A percentile compares a stretch with the other conserved stretches of the same genome.
Conservation (phyloP, 1,284 basidiomycete genomes). For the Xerocomus amazonicus region DNA sequence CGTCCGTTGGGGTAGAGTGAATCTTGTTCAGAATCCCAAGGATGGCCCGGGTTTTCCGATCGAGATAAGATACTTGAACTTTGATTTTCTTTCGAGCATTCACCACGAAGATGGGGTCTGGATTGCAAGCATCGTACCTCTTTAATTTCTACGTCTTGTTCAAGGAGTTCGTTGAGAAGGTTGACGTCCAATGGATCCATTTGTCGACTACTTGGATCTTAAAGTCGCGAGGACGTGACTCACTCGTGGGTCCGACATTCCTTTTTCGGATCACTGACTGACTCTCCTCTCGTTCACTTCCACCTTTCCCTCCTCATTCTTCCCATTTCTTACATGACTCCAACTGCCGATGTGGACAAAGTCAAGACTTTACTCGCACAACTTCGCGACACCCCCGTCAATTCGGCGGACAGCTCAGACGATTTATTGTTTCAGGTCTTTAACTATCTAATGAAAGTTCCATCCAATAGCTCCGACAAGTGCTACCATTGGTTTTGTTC, state of each 20-base stretch:
- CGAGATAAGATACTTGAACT: slow-evolving; percentile 66
- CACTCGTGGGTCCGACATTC: background rate
- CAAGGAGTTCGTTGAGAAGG: slow-evolving; percentile 49
- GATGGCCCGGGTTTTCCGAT: slow-evolving; percentile 67
- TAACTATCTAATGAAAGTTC: slow-evolving; percentile 50
- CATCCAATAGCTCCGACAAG: slow-evolving; percentile 37
- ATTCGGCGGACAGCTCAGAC: slow-evolving; percentile 46
- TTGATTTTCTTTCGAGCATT: slow-evolving; percentile 60
- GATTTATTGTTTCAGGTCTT: slow-evolving; percentile 52
- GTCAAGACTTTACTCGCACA: slow-evolving; percentile 44
- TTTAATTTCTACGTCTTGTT: slow-evolving; percentile 48
- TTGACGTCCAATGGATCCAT: slow-evolving; percentile 61
- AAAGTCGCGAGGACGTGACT: slow-evolving; percentile 7
- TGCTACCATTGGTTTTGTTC: slow-evolving; percentile 71
- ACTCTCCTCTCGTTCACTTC: no score
- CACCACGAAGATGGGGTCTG: slow-evolving; percentile 20
- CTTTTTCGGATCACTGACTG: background rate
- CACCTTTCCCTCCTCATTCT: background rate
- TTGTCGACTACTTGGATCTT: background rate
- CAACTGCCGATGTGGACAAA: slow-evolving; percentile 26
- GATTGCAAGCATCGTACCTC: slow-evolving; percentile 39
- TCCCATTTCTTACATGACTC: slow-evolving; percentile 27
- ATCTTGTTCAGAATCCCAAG: slow-evolving; percentile 68
- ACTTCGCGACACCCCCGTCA: slow-evolving; percentile 56
- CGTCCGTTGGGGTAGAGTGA: slow-evolving; percentile 64